These are phyloP conservation scores for Alloteropsis semialata DNA, from an alignment of 176 grass and related monocot species.

Conservation along the genomic window DNA sequence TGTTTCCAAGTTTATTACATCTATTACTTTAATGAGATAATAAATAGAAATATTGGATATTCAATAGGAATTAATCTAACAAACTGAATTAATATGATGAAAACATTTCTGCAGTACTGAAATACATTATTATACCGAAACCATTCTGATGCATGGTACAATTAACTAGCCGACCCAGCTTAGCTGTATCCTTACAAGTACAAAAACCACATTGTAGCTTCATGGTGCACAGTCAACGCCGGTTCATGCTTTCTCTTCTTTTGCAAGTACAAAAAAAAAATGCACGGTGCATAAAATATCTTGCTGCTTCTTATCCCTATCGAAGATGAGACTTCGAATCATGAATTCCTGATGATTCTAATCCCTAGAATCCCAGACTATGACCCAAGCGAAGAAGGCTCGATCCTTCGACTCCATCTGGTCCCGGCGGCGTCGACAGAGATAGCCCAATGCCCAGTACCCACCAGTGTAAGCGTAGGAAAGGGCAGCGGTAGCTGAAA, in stretches of 20 bases:
- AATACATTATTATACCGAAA: neutral
- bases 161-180: neutral
- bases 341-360: too few species aligned
- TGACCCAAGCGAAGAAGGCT: neutral
- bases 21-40: too few species aligned
- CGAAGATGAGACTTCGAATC: neutral
- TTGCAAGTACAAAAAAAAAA: neutral
- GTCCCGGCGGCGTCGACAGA: neutral
- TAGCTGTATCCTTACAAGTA: neutral
- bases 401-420: neutral
- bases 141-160: neutral
- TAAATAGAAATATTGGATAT: too few species aligned
- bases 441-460: neutral
- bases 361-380: neutral
- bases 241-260: too few species aligned
- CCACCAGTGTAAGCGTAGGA: neutral
- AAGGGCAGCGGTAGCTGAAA: neutral
- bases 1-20: too few species aligned
- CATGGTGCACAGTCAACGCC: neutral
- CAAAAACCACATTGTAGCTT: neutral
- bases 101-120: neutral
- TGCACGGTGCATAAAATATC: neutral
- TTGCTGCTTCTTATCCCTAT: neutral
- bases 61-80: too few species aligned
- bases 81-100: too few species aligned